These are phyloP conservation scores for Neofusicoccum sp. DNA, from an alignment of 2,329 filamentous ascomycete genomes.

Conservation along the genomic window DNA sequence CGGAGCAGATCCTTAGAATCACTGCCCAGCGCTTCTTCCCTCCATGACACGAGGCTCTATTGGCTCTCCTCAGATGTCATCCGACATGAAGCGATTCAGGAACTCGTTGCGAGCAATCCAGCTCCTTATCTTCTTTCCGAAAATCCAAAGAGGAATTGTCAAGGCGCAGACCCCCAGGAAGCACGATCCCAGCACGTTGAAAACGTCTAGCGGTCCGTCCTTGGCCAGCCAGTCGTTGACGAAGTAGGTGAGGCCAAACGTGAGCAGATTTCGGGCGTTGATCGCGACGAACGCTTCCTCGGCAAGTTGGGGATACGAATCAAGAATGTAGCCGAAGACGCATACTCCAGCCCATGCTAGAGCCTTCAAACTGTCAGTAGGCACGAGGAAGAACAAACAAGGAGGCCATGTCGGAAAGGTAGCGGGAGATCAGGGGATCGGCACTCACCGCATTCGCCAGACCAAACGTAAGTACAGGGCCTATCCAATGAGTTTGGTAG, in stretches of 20 bases:
- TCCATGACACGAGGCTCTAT: too few species aligned
- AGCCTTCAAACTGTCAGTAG: not conserved
- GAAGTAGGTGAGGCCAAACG: constrained; percentile 47
- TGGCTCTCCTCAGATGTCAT: constrained; percentile 1
- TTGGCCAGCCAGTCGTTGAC: constrained; percentile 33
- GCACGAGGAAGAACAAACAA: constrained; percentile 40
- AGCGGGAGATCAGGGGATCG: too few species aligned
- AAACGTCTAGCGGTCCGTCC: constrained; percentile 28
- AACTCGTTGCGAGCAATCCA: constrained; percentile 44
- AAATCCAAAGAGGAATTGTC: constrained; percentile 52
- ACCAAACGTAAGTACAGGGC: constrained; percentile 28
- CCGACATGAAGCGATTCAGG: constrained; percentile 31
- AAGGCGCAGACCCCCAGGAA: constrained; percentile 47
- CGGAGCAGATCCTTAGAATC: not conserved
- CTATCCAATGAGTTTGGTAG: constrained; percentile 20
- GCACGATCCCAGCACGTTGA: constrained; percentile 29
- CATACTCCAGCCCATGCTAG: constrained; percentile 27
- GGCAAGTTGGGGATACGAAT: constrained; percentile 47
- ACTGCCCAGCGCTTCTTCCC: not conserved
- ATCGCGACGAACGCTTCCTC: constrained; percentile 54
- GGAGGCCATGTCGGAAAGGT: constrained; percentile 31
- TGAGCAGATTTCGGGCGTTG: constrained; percentile 50
- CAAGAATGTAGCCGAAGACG: constrained; percentile 53
- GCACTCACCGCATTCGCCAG: constrained; percentile 45
- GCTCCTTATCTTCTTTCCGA: constrained; percentile 47